Evolutionary conservation across 768 basidiomycete genomes (phyloP).

Genomic region (Suillus clintonianus): DNA sequence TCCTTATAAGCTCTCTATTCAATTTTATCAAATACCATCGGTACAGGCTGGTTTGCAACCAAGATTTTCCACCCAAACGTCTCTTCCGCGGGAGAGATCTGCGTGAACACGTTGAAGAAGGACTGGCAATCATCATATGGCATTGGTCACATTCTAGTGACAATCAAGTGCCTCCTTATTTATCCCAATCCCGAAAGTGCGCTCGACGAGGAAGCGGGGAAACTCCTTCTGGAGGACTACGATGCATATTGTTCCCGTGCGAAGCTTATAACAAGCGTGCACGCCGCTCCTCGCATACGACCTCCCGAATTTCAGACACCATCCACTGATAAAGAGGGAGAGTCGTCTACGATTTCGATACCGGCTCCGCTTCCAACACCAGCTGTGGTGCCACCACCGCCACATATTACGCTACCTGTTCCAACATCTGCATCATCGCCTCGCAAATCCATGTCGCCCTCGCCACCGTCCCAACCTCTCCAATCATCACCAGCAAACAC

Average conservation of each 20-base stretch:
- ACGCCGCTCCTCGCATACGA: constrained; percentile 78
- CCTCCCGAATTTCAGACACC: constrained; percentile 72
- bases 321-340: constrained; percentile 27
- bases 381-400: constrained; percentile 20
- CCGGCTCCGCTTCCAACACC: constrained; percentile 15
- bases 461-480: constrained; percentile 40
- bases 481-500: constrained; percentile 41
- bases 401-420: constrained; percentile 29
- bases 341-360: constrained; percentile 7
- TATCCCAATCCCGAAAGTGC: constrained; percentile 97
- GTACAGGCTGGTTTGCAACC: constrained; percentile 81
- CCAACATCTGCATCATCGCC: constrained; percentile 41
- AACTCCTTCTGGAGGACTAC: constrained; percentile 87
- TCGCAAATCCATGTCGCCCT: constrained; percentile 45
- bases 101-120: constrained; percentile 96
- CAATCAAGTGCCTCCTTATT: constrained; percentile 93
- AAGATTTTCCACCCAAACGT: constrained; percentile 99
- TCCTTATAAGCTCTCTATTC: background rate
- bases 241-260: constrained; percentile 85
- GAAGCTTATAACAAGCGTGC: constrained; percentile 86
- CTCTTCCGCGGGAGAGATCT: constrained; percentile 87
- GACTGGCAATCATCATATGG: constrained; percentile 94
- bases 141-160: constrained; percentile 87
- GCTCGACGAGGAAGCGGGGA: constrained; percentile 94
- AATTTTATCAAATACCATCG: background rate